These are phyloP conservation scores for Cladosporium sp. DNA, from an alignment of 2,329 filamentous ascomycete species.

Conservation along the genomic window DNA sequence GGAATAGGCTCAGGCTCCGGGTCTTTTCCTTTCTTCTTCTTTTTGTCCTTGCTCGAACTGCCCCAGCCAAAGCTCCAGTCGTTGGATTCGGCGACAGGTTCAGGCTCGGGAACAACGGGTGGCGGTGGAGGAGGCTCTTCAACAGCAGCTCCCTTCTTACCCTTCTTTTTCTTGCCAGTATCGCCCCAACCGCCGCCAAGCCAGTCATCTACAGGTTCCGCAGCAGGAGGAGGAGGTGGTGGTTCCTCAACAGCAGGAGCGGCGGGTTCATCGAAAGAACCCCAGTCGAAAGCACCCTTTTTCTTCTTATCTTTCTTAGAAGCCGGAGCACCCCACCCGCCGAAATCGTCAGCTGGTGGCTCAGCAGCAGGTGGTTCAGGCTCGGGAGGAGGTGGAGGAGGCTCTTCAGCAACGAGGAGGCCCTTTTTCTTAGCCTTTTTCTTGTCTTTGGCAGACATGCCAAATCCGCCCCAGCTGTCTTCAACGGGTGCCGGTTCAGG, in stretches of 20 bases:
- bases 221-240: constrained; percentile 24
- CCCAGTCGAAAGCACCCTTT: constrained; percentile 34
- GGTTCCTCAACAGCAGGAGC: constrained; percentile 10
- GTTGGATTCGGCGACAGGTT: not conserved
- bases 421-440: constrained; percentile 45
- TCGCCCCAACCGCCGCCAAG: constrained; percentile 26
- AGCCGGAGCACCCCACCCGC: constrained; percentile 49
- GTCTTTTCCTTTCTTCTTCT: constrained; percentile 24
- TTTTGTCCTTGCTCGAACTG: constrained; percentile 17
- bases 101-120: constrained; percentile 5
- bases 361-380: constrained; percentile 22
- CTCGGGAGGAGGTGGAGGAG: constrained; percentile 22
- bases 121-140: constrained; percentile 12
- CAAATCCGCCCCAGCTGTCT: constrained; percentile 30
- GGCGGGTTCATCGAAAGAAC: constrained; percentile 22
- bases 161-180: constrained; percentile 26
- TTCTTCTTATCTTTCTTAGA: constrained; percentile 52
- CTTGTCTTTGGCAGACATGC: constrained; percentile 38
- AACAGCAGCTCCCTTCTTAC: constrained; percentile 25
- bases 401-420: constrained; percentile 10
- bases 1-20: constrained; percentile 17
- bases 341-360: constrained; percentile 43
- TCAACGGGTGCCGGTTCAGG: constrained; percentile 35
- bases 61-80: constrained; percentile 15
- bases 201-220: constrained; percentile 24